These are phyloP conservation scores for Cinchona pubescens DNA, from an alignment of 257 asterid species.

Conservation along the genomic window DNA sequence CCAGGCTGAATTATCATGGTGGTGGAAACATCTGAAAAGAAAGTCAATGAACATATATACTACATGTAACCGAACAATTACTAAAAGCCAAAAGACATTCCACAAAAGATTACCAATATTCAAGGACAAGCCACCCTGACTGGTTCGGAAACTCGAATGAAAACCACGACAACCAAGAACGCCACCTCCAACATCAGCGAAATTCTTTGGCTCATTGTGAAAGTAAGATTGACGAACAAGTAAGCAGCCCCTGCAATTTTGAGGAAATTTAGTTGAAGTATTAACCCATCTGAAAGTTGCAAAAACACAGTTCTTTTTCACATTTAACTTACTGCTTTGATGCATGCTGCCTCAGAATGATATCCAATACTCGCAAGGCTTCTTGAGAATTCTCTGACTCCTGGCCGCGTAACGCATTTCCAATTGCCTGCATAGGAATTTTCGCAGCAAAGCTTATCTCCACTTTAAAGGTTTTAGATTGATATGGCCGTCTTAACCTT, in stretches of 20 bases:
- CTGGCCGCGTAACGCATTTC: slow-evolving; percentile 80
- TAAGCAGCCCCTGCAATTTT: slow-evolving; percentile 67
- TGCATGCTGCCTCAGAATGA: slow-evolving; percentile 94
- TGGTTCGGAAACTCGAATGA: slow-evolving; percentile 81
- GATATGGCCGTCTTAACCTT: slow-evolving; percentile 63
- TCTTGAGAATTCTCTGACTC: slow-evolving; percentile 83
- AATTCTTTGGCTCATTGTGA: slow-evolving; percentile 64
- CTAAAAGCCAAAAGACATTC: not conserved
- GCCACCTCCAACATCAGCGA: slow-evolving; percentile 87
- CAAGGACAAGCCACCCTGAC: slow-evolving; percentile 80
- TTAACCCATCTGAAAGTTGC: not conserved
- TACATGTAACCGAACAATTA: not conserved
- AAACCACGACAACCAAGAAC: slow-evolving; percentile 88
- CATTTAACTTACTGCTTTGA: slow-evolving; percentile 73
- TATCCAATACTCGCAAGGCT: slow-evolving; percentile 82
- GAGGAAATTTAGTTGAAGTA: slow-evolving; percentile 2
- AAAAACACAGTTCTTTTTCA: not conserved
- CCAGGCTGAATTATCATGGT: slow-evolving; percentile 91
- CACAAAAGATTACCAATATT: slow-evolving; percentile 57
- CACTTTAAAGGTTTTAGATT: slow-evolving; percentile 75
- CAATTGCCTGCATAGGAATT: slow-evolving; percentile 82
- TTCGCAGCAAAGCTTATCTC: slow-evolving; percentile 82
- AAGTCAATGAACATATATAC: not conserved
- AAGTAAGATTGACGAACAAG: slow-evolving; percentile 85
- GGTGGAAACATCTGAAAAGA: slow-evolving; percentile 66